phyloP scores from a whole-genome alignment of 257 asterid genomes.

The Coffea canephora region DNA sequence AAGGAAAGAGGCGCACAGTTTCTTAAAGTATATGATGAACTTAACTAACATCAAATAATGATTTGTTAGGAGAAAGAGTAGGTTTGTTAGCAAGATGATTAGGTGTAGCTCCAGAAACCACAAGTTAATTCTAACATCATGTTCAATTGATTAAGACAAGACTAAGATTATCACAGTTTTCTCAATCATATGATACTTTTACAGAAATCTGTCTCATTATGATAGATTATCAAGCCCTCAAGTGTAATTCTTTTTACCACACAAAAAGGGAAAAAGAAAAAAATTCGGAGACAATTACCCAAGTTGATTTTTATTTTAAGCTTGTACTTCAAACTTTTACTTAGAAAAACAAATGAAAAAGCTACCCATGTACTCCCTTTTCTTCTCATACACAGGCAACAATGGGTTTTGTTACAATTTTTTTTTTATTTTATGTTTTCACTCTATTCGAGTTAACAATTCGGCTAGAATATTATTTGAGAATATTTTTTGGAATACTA shows the following conservation, averaged over 20 bases:
- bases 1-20: neutral
- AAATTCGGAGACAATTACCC: neutral
- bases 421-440: too few species aligned
- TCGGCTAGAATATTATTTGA: too few species aligned
- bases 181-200: conserved; percentile 1
- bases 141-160: neutral
- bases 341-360: too few species aligned
- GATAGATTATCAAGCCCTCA: neutral
- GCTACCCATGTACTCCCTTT: too few species aligned
- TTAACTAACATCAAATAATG: neutral
- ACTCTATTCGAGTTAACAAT: too few species aligned
- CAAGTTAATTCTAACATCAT: neutral
- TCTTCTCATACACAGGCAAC: too few species aligned
- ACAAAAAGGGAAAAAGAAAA: neutral
- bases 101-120: neutral
- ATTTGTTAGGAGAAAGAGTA: neutral
- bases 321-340: neutral
- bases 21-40: neutral
- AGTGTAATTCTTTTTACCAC: neutral
- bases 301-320: neutral
- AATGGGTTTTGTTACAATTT: too few species aligned
- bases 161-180: neutral
- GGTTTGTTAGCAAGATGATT: neutral
- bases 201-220: neutral
- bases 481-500: too few species aligned